Base-by-base conservation (phyloP, 495 filamentous ascomycete species). In the Parathielavia appendiculata region DNA sequence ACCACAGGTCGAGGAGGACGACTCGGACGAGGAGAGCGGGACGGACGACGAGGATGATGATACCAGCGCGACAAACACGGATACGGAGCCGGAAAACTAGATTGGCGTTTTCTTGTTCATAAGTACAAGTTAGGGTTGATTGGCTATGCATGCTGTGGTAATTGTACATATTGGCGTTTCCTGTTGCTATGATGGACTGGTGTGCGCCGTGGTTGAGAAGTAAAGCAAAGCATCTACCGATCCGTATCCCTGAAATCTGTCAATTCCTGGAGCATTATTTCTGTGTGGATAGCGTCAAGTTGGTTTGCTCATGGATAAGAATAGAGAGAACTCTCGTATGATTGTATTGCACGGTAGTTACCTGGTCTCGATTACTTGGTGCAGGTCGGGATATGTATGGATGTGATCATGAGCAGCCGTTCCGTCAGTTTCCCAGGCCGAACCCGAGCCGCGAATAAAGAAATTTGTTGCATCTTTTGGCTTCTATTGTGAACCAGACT, bases 21-120 rank as follows among this genome's bases (percentile, higher is more conserved):
- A 83, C 41, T 83, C 82, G 55, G 87, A 85, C 38, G 85, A 86
- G 23, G 89, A 96, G 70, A 96, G 91, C 67, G 90, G 92, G 67
- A 96, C 91, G 23, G 91, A 96, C 9, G 88, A 88, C 62, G 87
- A 91, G 60, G 86, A 81, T 35, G 84, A 84, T 45, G 83, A 87
- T 73, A 86, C 86, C 38, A 90, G 87, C 64, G 86, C 86, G 58
- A 91, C 88, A 34, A 82, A 91, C 66, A 91, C 88, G 13, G 89
- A 93, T 66, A 91, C 87, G 32, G 88, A 92, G 63, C 76, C 77
- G 41, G 84, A 86, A 63, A 32, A 59, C 34, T 59, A 59, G 78
- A 66, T 34, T 53, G 74, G 41, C 54, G 46, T 16, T 22, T 47
- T 22, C 6, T 32, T 47, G 11, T 5, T 23, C 16, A 14, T 9